These are phyloP conservation scores for Synchytrium microbalum DNA, from an alignment of 371 early-diverging fungal genomes.

Conservation along the genomic window DNA sequence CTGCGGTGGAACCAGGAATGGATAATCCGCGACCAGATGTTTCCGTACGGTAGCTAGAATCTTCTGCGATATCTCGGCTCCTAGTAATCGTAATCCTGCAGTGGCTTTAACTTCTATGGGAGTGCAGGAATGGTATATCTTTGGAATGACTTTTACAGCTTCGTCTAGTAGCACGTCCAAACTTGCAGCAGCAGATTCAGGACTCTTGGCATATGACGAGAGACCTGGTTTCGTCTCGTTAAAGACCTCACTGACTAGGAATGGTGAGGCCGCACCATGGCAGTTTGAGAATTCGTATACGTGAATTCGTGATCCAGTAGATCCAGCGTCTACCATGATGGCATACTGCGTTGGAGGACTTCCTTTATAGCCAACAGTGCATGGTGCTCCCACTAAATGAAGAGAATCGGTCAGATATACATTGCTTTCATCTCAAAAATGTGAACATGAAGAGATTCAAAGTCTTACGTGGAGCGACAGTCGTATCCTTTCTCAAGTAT, in stretches of 20 bases:
- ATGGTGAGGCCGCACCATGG: conserved; percentile 41
- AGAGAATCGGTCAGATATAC: too few relatives aligned
- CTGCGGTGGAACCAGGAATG: conserved; percentile 57
- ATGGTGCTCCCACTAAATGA: too few relatives aligned
- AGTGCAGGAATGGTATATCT: conserved; percentile 64
- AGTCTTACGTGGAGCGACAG: too few relatives aligned
- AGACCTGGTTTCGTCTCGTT: conserved; percentile 79
- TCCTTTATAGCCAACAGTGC: background rate
- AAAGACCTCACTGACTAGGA: conserved; percentile 80
- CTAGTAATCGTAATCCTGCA: conserved; percentile 74
- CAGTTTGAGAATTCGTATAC: conserved; percentile 88
- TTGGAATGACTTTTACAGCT: conserved; percentile 71
- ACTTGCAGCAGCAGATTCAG: conserved; percentile 70
- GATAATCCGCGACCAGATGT: conserved; percentile 63
- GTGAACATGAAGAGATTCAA: too few relatives aligned
- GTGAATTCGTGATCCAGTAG: conserved; percentile 95
- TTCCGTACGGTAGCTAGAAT: conserved; percentile 67
- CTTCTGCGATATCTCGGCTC: conserved; percentile 48
- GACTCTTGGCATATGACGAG: conserved; percentile 56
- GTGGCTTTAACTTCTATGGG: conserved; percentile 94
- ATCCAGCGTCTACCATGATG: conserved; percentile 92
- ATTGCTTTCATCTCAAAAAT: too few relatives aligned
- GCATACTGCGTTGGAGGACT: conserved; percentile 35
- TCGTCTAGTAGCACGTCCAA: conserved; percentile 69
- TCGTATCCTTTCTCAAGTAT: too few relatives aligned